Conservation (phyloP, 2,329 filamentous ascomycete genomes). For the Venturia oleaginea region DNA sequence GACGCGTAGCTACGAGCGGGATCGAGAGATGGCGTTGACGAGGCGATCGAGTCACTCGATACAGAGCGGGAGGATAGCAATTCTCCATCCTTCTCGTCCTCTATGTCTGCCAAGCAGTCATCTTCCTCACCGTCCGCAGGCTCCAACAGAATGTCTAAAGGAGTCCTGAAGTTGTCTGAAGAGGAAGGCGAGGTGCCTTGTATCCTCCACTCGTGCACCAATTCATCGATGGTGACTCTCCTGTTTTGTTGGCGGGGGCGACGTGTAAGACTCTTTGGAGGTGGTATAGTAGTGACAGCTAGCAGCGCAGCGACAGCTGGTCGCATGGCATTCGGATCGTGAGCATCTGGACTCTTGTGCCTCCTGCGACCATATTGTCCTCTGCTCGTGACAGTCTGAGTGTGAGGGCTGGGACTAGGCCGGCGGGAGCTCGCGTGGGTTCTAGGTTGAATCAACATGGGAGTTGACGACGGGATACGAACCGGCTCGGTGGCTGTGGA, state of each 20-base stretch:
- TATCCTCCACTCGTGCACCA: constrained; percentile 46
- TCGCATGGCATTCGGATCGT: constrained; percentile 28
- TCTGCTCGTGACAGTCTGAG: constrained; percentile 9
- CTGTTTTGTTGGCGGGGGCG: constrained; percentile 28
- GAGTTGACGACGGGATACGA: neutral
- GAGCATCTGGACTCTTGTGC: neutral
- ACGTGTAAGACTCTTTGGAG: constrained; percentile 29
- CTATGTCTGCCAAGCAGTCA: constrained; percentile 16
- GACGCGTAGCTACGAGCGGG: constrained; percentile 33
- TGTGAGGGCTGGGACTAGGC: constrained; percentile 2
- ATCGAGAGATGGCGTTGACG: constrained; percentile 37
- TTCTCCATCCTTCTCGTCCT: constrained; percentile 10
- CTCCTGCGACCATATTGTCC: constrained; percentile 1
- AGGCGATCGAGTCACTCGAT: constrained; percentile 50
- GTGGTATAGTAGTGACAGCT: constrained; percentile 51
- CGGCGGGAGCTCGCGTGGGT: constrained; percentile 1
- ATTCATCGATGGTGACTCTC: constrained; percentile 46
- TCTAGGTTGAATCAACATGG: neutral
- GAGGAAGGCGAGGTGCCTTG: constrained; percentile 27
- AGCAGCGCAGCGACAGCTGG: constrained; percentile 49
- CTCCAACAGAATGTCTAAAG: constrained; percentile 48
- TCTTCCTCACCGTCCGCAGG: constrained; percentile 39
- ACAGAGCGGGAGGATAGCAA: constrained; percentile 38
- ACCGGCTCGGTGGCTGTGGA: constrained; percentile 8
- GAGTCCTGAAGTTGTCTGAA: constrained; percentile 32